Base-by-base conservation (phyloP, 2,329 filamentous ascomycete species). In the Calonectria naviculata region DNA sequence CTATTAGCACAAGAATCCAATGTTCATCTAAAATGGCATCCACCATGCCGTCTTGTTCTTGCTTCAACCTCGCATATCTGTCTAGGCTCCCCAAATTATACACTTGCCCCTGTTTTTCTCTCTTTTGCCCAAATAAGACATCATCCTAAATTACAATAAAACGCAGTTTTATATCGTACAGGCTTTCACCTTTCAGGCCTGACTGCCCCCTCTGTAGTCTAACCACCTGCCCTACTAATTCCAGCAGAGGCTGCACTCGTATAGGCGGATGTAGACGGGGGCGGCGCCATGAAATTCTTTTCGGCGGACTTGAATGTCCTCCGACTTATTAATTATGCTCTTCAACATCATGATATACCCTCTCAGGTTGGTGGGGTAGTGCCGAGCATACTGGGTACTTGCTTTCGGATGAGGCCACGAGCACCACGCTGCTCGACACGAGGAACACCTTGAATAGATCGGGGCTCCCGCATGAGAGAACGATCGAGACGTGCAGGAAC, bases 401-500 rank as follows among this genome's bases (percentile, higher is more conserved):
- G 89, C 79, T 91, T 91, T 73, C 89, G 82, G 65, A 88, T 78
- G 60, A 91, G 82, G 31, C 87, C 87, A 44, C 85, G 85, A 9
- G 83, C 83, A 36, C 87, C 82, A n/a, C 86, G 85, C 67, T 87
- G 86, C 70, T 90, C 88, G 21, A 88, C 87, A 38, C 90, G 85
- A 28, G 95, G 95, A n/a, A 95, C 92, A 41, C 95, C 95, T 81
- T 97, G 95, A 44, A 98, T 96, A 73, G 94, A 92, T 69, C 95
- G 90, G 34, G 95, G 95, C 83, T 98, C 95, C 81, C 95, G 94
- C 95, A 98, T 98, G 56, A 98, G 86, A 17, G 91, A 90, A 5
- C 93, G 89, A 78, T 99, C 97, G 12, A 99, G 88, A 79, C 94
- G 95, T 9, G 94, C 91, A 6, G 97, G 97, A 42, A 94, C 91